Evolutionary conservation across 805 yeast species (phyloP), one percentile per base, ranked within the genome.

Genomic region (Schwanniomyces pseudopolymorphus): DNA sequence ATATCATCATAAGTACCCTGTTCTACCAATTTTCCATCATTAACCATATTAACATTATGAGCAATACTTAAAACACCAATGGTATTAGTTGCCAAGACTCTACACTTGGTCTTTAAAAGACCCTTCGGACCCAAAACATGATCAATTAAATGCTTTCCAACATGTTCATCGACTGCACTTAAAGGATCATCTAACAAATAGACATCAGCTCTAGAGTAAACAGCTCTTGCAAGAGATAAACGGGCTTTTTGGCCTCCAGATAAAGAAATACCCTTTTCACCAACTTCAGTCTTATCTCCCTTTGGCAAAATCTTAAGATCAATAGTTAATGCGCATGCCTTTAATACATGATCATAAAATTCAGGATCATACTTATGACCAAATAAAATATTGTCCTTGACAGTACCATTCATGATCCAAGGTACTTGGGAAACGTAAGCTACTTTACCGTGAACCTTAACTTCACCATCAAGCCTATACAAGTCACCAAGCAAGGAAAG

Each of bases 211-310:
- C 98, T 78, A 10, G 96, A 80, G 63, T 94, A 94, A 8, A 94
- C 96, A 10, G 99, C 97, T 63, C 99, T 81, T 0, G 99, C 99
- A 44, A 94, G 77, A 1, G 96, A 84, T 31, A 94, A 77, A 64
- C 99, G 83, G 0, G 99, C 98, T 75, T 94, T 94, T 67, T 94
- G 99, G 39, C 99, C 99, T 43, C 99, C 99, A 36, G 96, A 88
- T 42, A 94, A 75, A 11, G 97, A 89, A 43, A 94, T 91, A 53
- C 99, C 99, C 64, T 92, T 89, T 70, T 94, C 99, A 52, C 99
- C 99, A 47, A 94, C 98, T 56, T 87, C 81, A 5, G 99, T 94
- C 43, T 75, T 76, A 63, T 94, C 98, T 45, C 97, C 96, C 59
- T 89, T 87, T 1, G 96, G 89, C 49, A 94, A 76, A 25, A 84